Base-by-base conservation (phyloP, 2,329 filamentous ascomycete genomes). In the Aspergillus udagawae region DNA sequence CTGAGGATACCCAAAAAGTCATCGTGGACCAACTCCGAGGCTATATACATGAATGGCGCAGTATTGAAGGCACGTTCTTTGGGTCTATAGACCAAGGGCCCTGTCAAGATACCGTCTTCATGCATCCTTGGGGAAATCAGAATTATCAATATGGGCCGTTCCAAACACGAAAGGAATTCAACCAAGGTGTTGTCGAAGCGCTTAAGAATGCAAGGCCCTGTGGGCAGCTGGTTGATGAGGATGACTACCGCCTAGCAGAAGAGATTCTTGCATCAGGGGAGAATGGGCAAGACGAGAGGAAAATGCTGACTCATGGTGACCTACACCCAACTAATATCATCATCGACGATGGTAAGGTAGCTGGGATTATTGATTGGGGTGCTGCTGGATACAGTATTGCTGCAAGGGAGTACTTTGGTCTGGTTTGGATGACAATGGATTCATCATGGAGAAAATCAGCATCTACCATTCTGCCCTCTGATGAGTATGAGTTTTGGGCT, bases 181-280 rank as follows among this genome's bases (percentile, higher is more conserved):
- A 65, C 47, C 14, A 55, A 38, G 64, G 60, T 8, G 53, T 63
- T 27, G 57, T 66, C 6, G 54, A 65, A 52, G 63, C 64, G 35
- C 56, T 67, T 5, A 54, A 58, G 45, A 52, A 55, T 17, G 58
- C 61, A 14, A 60, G 64, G 52, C 62, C 63, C 17, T 54, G 58
- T 17, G 54, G 45, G 44, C 14, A 49, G 51, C 23, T 56, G 49
- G 45, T 53, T 5, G n/a, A 32, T 29, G 44, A 53, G 23, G 55
- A 55, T 42, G 62, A 60, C 47, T 50, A 60, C 50, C 35, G 32
- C 23, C 49, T 63, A 3, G 50, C 25, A 47, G 47, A 62, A 35
- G 54, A 38, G 51, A 57, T 60, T 47, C 53, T 64, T 28, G 41
- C 38, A 28, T 58, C 52, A 3, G 48, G 35, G 41, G 32, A 48